A percentile compares a stretch with the other conserved stretches of the same genome.
phyloP scores from a whole-genome alignment of 2,329 filamentous ascomycete species.

The Aspergillus alliaceus region DNA sequence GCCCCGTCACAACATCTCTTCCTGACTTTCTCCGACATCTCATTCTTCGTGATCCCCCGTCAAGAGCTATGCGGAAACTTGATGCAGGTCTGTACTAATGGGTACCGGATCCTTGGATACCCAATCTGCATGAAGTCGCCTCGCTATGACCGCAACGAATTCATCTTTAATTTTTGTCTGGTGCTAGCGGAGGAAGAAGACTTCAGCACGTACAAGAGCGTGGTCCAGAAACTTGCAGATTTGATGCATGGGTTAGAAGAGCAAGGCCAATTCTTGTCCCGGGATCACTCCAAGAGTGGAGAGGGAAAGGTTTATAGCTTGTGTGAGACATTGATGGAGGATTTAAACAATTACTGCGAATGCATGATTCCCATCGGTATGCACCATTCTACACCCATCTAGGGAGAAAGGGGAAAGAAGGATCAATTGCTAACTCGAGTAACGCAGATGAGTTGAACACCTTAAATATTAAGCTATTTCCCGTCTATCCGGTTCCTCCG shows the following conservation, averaged over 20 bases:
- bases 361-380: constrained; percentile 95
- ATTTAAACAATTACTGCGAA: constrained; percentile 95
- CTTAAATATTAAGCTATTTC: constrained; percentile 94
- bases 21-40: constrained; percentile 81
- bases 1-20: constrained; percentile 60
- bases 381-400: constrained; percentile 28
- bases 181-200: constrained; percentile 71
- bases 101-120: constrained; percentile 80
- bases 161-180: constrained; percentile 97
- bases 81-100: constrained; percentile 68
- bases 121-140: constrained; percentile 83
- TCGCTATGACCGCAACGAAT: constrained; percentile 87
- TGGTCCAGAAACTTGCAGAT: constrained; percentile 80
- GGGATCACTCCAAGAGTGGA: constrained; percentile 45
- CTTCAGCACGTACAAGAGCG: constrained; percentile 76
- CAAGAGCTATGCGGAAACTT: constrained; percentile 94
- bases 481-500: constrained; percentile 73
- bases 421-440: constrained; percentile 9
- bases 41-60: constrained; percentile 90
- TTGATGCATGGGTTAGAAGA: constrained; percentile 89
- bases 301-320: constrained; percentile 61
- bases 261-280: constrained; percentile 75
- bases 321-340: constrained; percentile 85
- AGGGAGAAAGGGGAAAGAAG: neutral
- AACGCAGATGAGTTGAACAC: constrained; percentile 81